Evolutionary conservation across 305 asterid species (phyloP), one percentile per base, ranked within the genome.

Genomic region (Fraxinus xanthoxyloides): DNA sequence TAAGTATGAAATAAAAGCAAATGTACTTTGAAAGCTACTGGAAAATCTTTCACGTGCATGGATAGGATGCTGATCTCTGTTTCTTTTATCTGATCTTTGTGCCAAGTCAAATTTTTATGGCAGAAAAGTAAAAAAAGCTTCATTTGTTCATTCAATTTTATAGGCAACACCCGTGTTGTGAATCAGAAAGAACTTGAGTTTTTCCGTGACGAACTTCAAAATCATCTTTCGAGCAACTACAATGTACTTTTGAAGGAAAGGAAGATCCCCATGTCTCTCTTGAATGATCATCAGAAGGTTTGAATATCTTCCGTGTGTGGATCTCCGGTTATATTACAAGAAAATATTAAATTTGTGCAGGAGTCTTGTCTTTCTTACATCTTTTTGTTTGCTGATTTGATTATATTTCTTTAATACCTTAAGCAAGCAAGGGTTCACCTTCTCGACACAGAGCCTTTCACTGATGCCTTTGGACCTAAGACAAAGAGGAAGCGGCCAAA

Each of bases 341-440:
- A 43, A 46, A 67, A 67, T 67, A 21, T 12, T 67, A 67, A 13
- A 67, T 26, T 12, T 26, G 12, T 28, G 46, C 35, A 24, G 38
- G 65, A 12, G n/a, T 28, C 78, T 84, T n/a, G 23, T 38, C 7
- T 63, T 72, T 46, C 84, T 54, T 79, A 38, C 17, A 4, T 77
- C 3, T 54, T 72, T 79, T 77, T 69, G 51, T 81, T 48, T 76
- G 72, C 74, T 88, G 79, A 79, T 83, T 67, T 75, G 69, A 15
- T 72, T 75, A 43, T 40, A 56, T 80, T 76, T 23, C 5, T 82
- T 76, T 74, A 24, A 72, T 40, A 81, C 83, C 81, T 19, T 21
- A 81, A 96, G 99, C 99, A 96, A 94, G 90, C 97, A 81, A 89
- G 97, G 88, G 98, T 91, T 86, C 99, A 96, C 89, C 97, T 96